Conservation (phyloP, 257 asterid genomes). For the Solanum lycopersicoides region DNA sequence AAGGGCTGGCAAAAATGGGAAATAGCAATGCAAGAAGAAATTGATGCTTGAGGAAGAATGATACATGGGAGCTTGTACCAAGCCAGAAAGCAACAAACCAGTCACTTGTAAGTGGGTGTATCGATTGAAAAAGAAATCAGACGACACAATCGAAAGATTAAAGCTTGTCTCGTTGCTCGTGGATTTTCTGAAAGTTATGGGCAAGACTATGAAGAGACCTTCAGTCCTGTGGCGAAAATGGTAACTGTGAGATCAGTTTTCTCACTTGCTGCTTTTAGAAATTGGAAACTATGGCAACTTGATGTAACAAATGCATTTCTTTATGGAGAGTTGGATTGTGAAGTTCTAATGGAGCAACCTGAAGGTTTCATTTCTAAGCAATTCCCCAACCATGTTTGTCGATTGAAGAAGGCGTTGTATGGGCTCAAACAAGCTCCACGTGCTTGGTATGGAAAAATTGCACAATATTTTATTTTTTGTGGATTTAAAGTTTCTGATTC, state of each 20-base stretch:
- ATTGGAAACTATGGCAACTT: too few relatives aligned
- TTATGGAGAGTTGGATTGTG: too few relatives aligned
- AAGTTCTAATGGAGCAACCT: too few relatives aligned
- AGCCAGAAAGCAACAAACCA: neutral
- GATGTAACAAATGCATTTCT: too few relatives aligned
- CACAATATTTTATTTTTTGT: too few relatives aligned
- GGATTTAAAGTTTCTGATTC: too few relatives aligned
- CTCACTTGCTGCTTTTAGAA: neutral
- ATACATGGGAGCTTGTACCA: neutral
- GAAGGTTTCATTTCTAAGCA: too few relatives aligned
- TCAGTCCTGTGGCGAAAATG: neutral
- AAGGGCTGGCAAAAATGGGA: neutral
- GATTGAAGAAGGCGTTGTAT: too few relatives aligned
- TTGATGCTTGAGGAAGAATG: neutral
- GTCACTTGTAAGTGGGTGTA: conserved; percentile 12
- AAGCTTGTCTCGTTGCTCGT: too few relatives aligned
- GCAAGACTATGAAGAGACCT: neutral
- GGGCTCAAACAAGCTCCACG: too few relatives aligned
- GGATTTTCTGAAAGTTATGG: conserved; percentile 4
- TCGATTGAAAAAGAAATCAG: neutral
- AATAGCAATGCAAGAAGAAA: neutral
- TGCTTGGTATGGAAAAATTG: too few relatives aligned
- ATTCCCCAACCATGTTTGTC: too few relatives aligned
- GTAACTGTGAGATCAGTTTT: neutral
- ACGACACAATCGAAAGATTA: neutral